These are phyloP conservation scores for Umbelopsis vinacea DNA, from an alignment of 192 early-diverging fungal species.

Conservation along the genomic window DNA sequence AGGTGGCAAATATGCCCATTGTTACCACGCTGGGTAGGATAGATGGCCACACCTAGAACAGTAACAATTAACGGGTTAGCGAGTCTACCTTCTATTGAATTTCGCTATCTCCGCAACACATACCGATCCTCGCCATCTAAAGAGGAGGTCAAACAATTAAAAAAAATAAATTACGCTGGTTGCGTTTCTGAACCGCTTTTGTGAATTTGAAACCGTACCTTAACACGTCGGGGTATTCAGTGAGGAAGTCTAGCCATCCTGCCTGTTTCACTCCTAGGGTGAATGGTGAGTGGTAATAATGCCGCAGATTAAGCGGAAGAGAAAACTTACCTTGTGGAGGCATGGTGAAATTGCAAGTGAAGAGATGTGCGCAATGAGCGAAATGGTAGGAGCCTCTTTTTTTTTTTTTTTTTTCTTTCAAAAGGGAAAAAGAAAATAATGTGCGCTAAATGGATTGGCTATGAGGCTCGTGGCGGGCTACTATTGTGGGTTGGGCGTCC, in stretches of 20 bases:
- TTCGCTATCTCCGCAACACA: no score
- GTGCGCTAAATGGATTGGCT: not conserved
- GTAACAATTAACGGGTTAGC: not conserved
- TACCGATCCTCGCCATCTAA: conserved; percentile 20
- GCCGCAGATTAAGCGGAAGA: no score
- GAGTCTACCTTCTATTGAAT: no score
- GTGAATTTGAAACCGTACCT: not conserved
- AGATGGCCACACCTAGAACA: conserved; percentile 18
- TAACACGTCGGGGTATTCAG: conserved; percentile 16
- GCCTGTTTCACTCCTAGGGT: no score
- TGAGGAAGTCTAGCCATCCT: not conserved
- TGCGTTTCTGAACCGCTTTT: not conserved
- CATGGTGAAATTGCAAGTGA: no score
- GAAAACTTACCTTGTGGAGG: no score
- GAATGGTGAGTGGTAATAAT: no score
- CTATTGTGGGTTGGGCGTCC: conserved; percentile 5
- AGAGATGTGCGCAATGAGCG: not conserved
- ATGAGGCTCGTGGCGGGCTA: not conserved
- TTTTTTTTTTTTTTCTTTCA: no score
- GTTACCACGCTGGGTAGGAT: conserved; percentile 17
- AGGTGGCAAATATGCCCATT: conserved; percentile 10
- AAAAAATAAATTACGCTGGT: not conserved
- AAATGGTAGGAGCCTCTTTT: not conserved
- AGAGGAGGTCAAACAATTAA: not conserved
- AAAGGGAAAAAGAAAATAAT: not conserved